Evolutionary conservation across 352 stramenopile species (phyloP), one percentile per base, ranked within the genome.

Genomic region (Phytophthora europaea): DNA sequence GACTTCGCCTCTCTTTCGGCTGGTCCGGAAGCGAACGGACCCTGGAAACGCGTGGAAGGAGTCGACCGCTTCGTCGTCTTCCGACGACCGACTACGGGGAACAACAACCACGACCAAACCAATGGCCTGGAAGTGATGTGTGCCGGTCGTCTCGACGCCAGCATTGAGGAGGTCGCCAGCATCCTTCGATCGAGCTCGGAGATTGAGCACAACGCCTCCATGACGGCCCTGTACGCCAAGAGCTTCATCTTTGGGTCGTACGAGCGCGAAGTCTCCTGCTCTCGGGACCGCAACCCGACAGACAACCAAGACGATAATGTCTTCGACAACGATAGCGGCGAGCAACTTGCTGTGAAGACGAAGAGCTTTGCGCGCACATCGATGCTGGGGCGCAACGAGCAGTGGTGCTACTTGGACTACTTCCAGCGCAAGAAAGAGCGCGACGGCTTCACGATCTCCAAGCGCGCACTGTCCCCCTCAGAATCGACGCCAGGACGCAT

Each of bases 371-470:
- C 57, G 16, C 60, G 61, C 1, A 70, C 70, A 1, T 38, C 65
- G 3, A 26, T 72, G 28, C 18, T 81, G 1, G 61, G 52, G 1
- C 48, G 63, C 12, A 81, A 81, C 33, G 74, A 81, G 45, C 70
- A 81, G 43, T 81, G 74, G 74, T 81, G 74, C 50, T 81, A 76
- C 66, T 66, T 71, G 52, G 74, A 81, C 65, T 72, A 70, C 50
- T 78, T 70, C 48, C 56, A 62, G 16, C 54, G 66, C 5, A 67
- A 76, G 51, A 52, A 68, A 16, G 61, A 73, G 7, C 51, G 52
- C 0, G 61, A 75, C 2, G 74, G 74, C 13, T 78, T 81, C 23
- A 75, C 70, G 10, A 76, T 81, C 16, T 64, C 61, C 0, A 75
- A 72, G 50, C 61, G 65, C n/a, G 73, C 74, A 0, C 36, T 81